Evolutionary conservation across 139 green algal genomes (phyloP).

Genomic region (Micractinium conductrix): DNA sequence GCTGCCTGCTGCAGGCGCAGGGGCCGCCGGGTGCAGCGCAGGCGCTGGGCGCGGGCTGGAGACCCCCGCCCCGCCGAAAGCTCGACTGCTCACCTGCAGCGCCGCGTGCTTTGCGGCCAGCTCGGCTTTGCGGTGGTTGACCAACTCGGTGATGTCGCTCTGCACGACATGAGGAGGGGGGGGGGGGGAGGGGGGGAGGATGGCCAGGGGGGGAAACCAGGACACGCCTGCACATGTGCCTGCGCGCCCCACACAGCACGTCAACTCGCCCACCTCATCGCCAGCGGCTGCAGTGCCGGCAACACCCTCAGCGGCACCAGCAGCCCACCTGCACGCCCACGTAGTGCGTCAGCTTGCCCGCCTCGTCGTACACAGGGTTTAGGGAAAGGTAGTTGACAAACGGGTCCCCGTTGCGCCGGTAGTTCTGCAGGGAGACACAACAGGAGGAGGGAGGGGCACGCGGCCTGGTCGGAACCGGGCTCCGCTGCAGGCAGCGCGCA

Average conservation of each 20-base stretch:
- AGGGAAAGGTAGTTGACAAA: slow-evolving; percentile 85
- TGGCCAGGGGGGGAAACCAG: not conserved
- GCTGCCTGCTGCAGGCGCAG: too few species aligned
- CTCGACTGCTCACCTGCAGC: too few species aligned
- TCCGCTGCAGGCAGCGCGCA: too few species aligned
- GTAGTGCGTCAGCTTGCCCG: slow-evolving; percentile 75
- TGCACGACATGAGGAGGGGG: too few species aligned
- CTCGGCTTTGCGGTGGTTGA: slow-evolving; percentile 66
- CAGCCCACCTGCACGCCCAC: slow-evolving; percentile 71
- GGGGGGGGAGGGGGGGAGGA: not conserved
- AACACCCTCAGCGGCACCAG: not conserved
- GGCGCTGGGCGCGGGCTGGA: too few species aligned
- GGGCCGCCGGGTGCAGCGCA: too few species aligned
- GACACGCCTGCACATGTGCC: not conserved
- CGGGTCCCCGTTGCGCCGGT: slow-evolving; percentile 66
- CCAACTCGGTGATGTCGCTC: slow-evolving; percentile 85
- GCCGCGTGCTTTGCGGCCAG: slow-evolving; percentile 65
- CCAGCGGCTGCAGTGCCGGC: not conserved
- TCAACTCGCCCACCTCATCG: not conserved
- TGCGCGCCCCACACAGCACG: too few species aligned
- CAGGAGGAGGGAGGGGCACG: not conserved
- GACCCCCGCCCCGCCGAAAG: too few species aligned
- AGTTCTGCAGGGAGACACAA: slow-evolving; percentile 54
- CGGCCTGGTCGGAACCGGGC: not conserved
- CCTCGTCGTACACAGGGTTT: slow-evolving; percentile 73